Evolutionary conservation across 306 rosid species (phyloP), one percentile per base, ranked within the genome.

Genomic region (Acacia confusa): DNA sequence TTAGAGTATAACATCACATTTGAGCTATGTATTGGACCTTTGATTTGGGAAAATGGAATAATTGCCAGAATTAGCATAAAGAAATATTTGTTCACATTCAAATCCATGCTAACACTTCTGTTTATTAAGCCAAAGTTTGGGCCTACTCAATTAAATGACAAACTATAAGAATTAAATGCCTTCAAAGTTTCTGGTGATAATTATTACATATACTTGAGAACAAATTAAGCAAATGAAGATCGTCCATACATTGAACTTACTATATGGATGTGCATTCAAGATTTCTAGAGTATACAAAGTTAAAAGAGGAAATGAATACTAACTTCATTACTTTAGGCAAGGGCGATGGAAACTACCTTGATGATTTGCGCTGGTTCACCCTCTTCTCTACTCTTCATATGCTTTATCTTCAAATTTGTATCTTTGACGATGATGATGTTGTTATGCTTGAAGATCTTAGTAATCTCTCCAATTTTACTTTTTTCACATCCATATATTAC

Each of bases 1-100:
- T 93, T 92, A 0, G 98, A 95, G 89, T 93, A 95, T 28, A 92
- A 92, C 99, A 95, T 95, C 89, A 95, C 94, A 80, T 95, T 95
- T 47, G 99, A 95, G 86, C 98, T 95, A 87, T 95, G 99, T 79
- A 95, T 84, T 4, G 98, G 92, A 15, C 84, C 98, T 89, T 95
- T 97, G 34, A 95, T 71, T 98, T 95, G 89, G 24, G 11, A 22
- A 84, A 47, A 16, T 17, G 55, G 32, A 82, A 27, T 9, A 52
- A 64, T 76, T 72, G 72, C 41, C 47, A 82, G 30, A 70, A 76
- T 67, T 50, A 48, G 85, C 20, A 84, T 32, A 67, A 9, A 6
- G 30, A 69, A 80, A 64, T 43, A 27, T 58, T 69, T 17, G 36
- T 45, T 34, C 30, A 45, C 48, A 70, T 65, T 72, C n/a, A 77